Evolutionary conservation across 1,139 yeast species (phyloP).

Genomic region (Arxiozyma telluris): DNA sequence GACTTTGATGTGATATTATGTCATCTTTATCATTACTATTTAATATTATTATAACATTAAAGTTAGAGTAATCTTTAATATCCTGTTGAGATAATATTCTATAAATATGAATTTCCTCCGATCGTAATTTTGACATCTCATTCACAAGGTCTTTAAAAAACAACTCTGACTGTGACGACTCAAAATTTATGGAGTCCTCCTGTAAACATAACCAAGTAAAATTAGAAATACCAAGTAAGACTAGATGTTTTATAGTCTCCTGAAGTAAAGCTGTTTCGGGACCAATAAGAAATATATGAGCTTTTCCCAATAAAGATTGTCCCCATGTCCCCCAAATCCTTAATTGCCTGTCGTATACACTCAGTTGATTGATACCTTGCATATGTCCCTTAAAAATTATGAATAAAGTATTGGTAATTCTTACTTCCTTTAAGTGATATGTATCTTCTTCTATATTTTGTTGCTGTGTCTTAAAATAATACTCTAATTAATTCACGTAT

Average conservation of each 20-base stretch:
- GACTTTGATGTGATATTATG: not conserved
- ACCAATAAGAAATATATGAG: slow-evolving; percentile 52
- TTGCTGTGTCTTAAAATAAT: no score
- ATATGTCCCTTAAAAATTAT: not conserved
- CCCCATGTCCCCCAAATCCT: slow-evolving; percentile 82
- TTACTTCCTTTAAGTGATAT: not conserved
- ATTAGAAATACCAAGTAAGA: slow-evolving; percentile 69
- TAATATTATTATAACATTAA: not conserved
- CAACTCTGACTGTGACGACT: not conserved
- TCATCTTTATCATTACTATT: slow-evolving; percentile 1
- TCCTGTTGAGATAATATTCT: not conserved
- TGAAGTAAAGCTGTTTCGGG: slow-evolving; percentile 48
- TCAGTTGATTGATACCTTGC: slow-evolving; percentile 6
- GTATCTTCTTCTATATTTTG: not conserved
- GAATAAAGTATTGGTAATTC: no score
- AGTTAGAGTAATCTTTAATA: not conserved
- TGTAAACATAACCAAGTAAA: slow-evolving; percentile 46
- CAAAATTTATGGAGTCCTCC: not conserved
- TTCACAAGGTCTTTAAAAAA: slow-evolving; percentile 4
- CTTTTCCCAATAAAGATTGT: slow-evolving; percentile 49
- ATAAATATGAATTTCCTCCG: not conserved
- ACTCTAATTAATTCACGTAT: no score
- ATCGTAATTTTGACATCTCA: slow-evolving; percentile 3
- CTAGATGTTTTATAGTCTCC: slow-evolving; percentile 69
- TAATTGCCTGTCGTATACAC: slow-evolving; percentile 76